These are phyloP conservation scores for Cyclotella sp. DNA, from an alignment of 108 stramenopile species.

Conservation along the genomic window DNA sequence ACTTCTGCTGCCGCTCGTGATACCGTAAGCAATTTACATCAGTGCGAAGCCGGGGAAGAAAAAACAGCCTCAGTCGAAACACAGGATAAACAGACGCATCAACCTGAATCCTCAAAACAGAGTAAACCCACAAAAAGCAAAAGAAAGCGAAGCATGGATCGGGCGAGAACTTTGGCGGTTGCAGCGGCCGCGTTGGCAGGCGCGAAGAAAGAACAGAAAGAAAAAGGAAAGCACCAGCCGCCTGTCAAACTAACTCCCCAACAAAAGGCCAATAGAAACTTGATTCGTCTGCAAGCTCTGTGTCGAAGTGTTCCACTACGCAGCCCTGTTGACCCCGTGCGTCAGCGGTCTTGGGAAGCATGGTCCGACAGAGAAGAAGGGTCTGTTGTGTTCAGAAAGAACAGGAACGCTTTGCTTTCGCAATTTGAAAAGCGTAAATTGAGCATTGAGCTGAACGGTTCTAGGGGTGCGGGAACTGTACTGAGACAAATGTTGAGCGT, in stretches of 20 bases:
- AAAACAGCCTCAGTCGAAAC: slow-evolving; percentile 4
- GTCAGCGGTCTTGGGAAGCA: slow-evolving; percentile 77
- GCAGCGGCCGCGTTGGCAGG: slow-evolving; percentile 75
- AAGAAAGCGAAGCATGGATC: slow-evolving; percentile 44
- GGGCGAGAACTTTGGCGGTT: slow-evolving; percentile 67
- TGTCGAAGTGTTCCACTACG: slow-evolving; percentile 68
- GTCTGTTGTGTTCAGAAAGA: slow-evolving; percentile 76
- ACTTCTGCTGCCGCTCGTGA: slow-evolving; percentile 31
- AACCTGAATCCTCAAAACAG: slow-evolving; percentile 29
- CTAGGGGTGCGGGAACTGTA: slow-evolving; percentile 73
- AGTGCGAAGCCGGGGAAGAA: slow-evolving; percentile 30
- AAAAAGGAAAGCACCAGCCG: slow-evolving; percentile 25
- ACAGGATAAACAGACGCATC: slow-evolving; percentile 12
- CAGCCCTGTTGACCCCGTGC: slow-evolving; percentile 83
- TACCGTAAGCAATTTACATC: slow-evolving; percentile 9
- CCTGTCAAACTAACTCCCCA: slow-evolving; percentile 44
- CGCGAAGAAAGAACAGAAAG: slow-evolving; percentile 43
- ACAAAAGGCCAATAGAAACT: slow-evolving; percentile 67
- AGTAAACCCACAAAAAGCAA: slow-evolving; percentile 58
- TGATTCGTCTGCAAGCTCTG: slow-evolving; percentile 68
- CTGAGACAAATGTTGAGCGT: slow-evolving; percentile 86
- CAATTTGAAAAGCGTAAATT: slow-evolving; percentile 61
- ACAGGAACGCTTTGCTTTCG: slow-evolving; percentile 65
- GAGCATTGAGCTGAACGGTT: slow-evolving; percentile 61
- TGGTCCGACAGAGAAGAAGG: slow-evolving; percentile 82